These are phyloP conservation scores for Aspergillus latus DNA, from an alignment of 2,329 filamentous ascomycete genomes.

Conservation along the genomic window DNA sequence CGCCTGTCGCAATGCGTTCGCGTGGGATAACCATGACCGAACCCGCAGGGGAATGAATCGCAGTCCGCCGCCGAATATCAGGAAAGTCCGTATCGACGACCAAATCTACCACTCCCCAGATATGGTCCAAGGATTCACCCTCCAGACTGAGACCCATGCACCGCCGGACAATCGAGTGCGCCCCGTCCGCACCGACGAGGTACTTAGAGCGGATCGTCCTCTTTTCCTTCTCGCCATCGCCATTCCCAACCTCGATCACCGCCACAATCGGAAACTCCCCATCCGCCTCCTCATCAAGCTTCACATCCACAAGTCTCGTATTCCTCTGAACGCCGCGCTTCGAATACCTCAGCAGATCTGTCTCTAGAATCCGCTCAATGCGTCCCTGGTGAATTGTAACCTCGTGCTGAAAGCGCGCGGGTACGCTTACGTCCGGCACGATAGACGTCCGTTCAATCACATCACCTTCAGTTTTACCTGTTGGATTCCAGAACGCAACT, in stretches of 20 bases:
- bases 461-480: constrained; percentile 44
- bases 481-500: constrained; percentile 68
- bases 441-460: constrained; percentile 63
- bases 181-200: constrained; percentile 70
- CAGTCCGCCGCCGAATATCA: constrained; percentile 77
- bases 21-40: constrained; percentile 79
- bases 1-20: constrained; percentile 59
- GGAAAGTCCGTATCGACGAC: constrained; percentile 72
- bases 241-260: constrained; percentile 30
- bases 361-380: constrained; percentile 69
- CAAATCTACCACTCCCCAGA: constrained; percentile 76
- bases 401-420: constrained; percentile 69
- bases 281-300: constrained; percentile 53
- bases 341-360: constrained; percentile 63
- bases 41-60: constrained; percentile 70
- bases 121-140: constrained; percentile 68
- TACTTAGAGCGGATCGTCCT: constrained; percentile 63
- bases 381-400: constrained; percentile 69
- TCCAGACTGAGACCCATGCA: constrained; percentile 54
- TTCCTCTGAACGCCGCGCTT: constrained; percentile 60
- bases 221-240: background rate
- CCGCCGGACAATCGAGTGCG: constrained; percentile 64
- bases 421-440: constrained; percentile 56
- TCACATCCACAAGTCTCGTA: constrained; percentile 64
- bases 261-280: constrained; percentile 39